phyloP scores from a whole-genome alignment of 2,329 filamentous ascomycete genomes.

The Tolypocladium pustulatum region DNA sequence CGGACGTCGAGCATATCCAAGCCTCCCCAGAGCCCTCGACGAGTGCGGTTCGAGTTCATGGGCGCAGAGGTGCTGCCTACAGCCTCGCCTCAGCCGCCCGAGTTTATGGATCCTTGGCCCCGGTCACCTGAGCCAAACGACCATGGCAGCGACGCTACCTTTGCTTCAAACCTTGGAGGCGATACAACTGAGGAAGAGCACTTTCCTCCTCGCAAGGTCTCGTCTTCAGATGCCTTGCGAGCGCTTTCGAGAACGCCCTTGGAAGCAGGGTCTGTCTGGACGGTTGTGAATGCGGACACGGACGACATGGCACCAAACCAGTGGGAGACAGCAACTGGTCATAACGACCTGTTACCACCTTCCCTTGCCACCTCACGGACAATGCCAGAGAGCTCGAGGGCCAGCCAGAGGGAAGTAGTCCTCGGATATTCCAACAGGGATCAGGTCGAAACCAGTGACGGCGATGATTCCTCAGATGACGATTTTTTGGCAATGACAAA shows the following conservation, averaged over 20 bases:
- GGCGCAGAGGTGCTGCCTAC: constrained; percentile 52
- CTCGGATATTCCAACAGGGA: not conserved
- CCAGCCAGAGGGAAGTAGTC: not conserved
- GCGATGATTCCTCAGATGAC: constrained; percentile 26
- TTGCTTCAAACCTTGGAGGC: constrained; percentile 22
- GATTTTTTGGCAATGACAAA: constrained; percentile 30
- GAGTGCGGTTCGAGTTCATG: constrained; percentile 52
- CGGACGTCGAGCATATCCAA: constrained; percentile 42
- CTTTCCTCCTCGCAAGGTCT: constrained; percentile 41
- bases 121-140: constrained; percentile 13
- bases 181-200: constrained; percentile 30
- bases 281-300: constrained; percentile 29
- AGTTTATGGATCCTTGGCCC: constrained; percentile 18
- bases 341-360: not conserved
- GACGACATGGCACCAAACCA: constrained; percentile 12
- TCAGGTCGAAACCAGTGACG: not conserved
- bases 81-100: constrained; percentile 36
- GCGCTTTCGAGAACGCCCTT: constrained; percentile 39
- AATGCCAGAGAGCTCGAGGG: not conserved
- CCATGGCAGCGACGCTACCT: constrained; percentile 14
- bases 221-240: constrained; percentile 43
- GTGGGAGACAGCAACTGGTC: not conserved
- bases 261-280: constrained; percentile 42
- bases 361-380: not conserved
- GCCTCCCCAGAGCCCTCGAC: constrained; percentile 42